These are phyloP conservation scores for Myxozyma sirexii DNA, from an alignment of 805 yeast genomes.

Conservation along the genomic window DNA sequence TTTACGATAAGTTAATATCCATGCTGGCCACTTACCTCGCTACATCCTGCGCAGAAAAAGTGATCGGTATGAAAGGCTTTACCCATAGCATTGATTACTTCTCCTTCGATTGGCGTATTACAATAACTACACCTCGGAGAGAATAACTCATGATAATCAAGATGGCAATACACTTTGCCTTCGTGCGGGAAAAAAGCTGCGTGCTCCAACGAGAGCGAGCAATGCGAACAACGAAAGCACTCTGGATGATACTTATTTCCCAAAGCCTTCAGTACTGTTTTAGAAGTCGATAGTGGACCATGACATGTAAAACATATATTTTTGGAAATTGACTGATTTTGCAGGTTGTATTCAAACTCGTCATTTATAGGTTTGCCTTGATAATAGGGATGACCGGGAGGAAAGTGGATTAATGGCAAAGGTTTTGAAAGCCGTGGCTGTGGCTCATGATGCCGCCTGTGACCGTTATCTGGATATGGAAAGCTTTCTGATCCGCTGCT, in stretches of 20 bases:
- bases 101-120: constrained; percentile 39
- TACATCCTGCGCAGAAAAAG: constrained; percentile 43
- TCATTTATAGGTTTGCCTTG: constrained; percentile 15
- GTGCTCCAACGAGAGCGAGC: constrained; percentile 28
- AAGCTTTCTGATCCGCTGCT: constrained; percentile 11
- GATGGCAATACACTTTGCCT: constrained; percentile 40
- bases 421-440: constrained; percentile 2
- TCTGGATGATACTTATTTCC: constrained; percentile 30
- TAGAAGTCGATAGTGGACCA: constrained; percentile 14
- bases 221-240: constrained; percentile 32
- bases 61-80: constrained; percentile 41
- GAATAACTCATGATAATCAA: constrained; percentile 42
- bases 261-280: constrained; percentile 27
- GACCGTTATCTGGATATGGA: not conserved
- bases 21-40: constrained; percentile 18
- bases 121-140: constrained; percentile 41
- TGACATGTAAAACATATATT: constrained; percentile 25
- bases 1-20: not conserved
- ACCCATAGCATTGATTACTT: constrained; percentile 40
- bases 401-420: constrained; percentile 21
- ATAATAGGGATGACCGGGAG: constrained; percentile 20
- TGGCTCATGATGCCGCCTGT: not conserved
- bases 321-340: not conserved
- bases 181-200: constrained; percentile 32
- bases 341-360: not conserved